These are phyloP conservation scores for Eremothecium coryli DNA, from an alignment of 1,139 yeast species.

Conservation along the genomic window DNA sequence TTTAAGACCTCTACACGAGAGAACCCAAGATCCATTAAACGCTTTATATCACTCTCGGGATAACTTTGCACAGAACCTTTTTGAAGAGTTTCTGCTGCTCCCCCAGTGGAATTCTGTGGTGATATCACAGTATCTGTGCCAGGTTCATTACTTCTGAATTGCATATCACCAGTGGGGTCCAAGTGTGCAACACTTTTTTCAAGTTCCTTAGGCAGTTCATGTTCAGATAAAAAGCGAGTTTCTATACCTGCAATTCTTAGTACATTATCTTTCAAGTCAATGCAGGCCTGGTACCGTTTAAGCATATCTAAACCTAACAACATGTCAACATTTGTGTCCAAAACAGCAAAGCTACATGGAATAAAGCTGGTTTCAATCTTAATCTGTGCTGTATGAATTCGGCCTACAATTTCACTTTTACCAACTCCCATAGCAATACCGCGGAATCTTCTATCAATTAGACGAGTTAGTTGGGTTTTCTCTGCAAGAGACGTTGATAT, in stretches of 20 bases:
- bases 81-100: not conserved
- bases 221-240: constrained; percentile 63
- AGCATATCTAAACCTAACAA: constrained; percentile 54
- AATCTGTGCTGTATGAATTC: constrained; percentile 83
- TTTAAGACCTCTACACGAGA: constrained; percentile 49
- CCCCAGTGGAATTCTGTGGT: not conserved
- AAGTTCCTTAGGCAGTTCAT: constrained; percentile 49
- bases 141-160: constrained; percentile 1
- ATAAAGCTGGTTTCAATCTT: constrained; percentile 57
- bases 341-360: constrained; percentile 75
- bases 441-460: constrained; percentile 71
- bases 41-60: constrained; percentile 43
- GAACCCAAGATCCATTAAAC: constrained; percentile 64
- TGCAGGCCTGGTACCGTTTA: constrained; percentile 73
- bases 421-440: constrained; percentile 94
- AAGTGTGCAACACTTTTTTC: constrained; percentile 5
- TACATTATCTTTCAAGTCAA: constrained; percentile 63
- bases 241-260: constrained; percentile 64
- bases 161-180: not conserved
- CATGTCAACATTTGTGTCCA: constrained; percentile 67
- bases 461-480: constrained; percentile 55
- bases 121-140: not conserved
- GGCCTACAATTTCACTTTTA: constrained; percentile 64
- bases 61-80: constrained; percentile 13
- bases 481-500: constrained; percentile 72